A percentile compares a stretch with the other conserved stretches of the same genome.
Conservation (phyloP, 2,329 filamentous ascomycete genomes). For the Torrubiellomyces zombiae region DNA sequence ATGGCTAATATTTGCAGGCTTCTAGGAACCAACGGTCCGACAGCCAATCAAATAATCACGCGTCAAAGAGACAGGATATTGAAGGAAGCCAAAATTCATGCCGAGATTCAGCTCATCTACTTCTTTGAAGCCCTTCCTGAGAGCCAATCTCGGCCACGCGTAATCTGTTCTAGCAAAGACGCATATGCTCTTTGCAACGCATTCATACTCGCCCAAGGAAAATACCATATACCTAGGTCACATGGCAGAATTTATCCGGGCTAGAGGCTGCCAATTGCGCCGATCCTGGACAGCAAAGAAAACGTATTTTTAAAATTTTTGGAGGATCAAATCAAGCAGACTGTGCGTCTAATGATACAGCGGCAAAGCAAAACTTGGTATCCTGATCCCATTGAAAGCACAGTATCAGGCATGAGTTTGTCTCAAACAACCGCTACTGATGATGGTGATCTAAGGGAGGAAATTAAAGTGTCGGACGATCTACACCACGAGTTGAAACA, state of each 20-base stretch:
- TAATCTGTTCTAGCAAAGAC: conserved; percentile 9
- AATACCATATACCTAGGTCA: conserved; percentile 4
- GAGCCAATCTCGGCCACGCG: conserved; percentile 4
- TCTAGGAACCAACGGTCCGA: conserved; percentile 1
- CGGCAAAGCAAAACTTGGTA: not conserved
- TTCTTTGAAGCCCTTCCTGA: not conserved
- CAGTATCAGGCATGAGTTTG: too few species aligned
- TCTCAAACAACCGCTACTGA: too few species aligned
- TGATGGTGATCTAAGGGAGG: too few species aligned
- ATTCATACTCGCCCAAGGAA: conserved; percentile 4
- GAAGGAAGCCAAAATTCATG: conserved; percentile 2
- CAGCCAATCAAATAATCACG: not conserved
- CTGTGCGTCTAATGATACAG: not conserved
- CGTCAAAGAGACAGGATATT: conserved; percentile 1
- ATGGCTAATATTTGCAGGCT: too few species aligned
- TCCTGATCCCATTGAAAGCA: too few species aligned
- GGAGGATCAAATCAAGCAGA: not conserved
- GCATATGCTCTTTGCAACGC: conserved; percentile 8
- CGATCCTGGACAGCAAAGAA: too few species aligned
- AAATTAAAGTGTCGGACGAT: too few species aligned
- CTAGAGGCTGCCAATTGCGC: conserved; percentile 3
- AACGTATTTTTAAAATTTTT: too few species aligned
- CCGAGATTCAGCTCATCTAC: conserved; percentile 1
- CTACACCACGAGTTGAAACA: too few species aligned
- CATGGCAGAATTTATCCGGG: conserved; percentile 8